Evolutionary conservation across 2,329 filamentous ascomycete genomes (phyloP), one percentile per base, ranked within the genome.

Genomic region (Diaporthe citrichinensis): DNA sequence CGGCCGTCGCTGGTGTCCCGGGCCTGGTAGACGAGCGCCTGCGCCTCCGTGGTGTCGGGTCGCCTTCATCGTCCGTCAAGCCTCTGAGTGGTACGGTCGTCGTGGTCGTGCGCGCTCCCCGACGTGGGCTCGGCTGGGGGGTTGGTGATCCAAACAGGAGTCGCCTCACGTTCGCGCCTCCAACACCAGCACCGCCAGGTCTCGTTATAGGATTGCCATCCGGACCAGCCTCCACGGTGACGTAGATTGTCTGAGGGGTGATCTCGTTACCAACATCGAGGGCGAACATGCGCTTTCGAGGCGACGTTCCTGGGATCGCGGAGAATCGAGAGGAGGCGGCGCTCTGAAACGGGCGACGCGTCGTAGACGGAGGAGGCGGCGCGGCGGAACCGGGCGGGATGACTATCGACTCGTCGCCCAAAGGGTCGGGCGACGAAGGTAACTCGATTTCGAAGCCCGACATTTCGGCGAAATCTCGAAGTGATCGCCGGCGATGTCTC

Each of bases 231-330:
- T 91, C 89, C 71, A 91, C 88, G 14, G 90, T 91, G 71, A 91
- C 89, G 59, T 86, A 84, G 58, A 91, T 84, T 74, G 85, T 86
- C 80, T 90, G 88, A 3, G 89, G 88, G 62, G 88, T 86, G 61
- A 80, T 81, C 51, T 85, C 84, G 78, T 88, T 84, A 62, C 89
- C 89, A 36, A 90, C 88, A 77, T 91, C 88, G 46, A 91, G 86
- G 81, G 90, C 87, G 77, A 91, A 91, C 59, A 85, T 90, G 79
- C 88, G 89, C 82, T 90, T 91, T 67, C 88, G 84, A 53, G 90
- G 89, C 57, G 90, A 90, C 23, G 80, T 80, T 25, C 77, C 77
- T 34, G 74, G 71, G 23, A 76, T 77, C 76, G 51, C 78, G 80
- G 74, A 75, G 76, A 67, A 86, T 80, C 44, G 86, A 82, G 31